Conservation (phyloP, 805 yeast genomes). For the Diddensiella santjacobensis region DNA sequence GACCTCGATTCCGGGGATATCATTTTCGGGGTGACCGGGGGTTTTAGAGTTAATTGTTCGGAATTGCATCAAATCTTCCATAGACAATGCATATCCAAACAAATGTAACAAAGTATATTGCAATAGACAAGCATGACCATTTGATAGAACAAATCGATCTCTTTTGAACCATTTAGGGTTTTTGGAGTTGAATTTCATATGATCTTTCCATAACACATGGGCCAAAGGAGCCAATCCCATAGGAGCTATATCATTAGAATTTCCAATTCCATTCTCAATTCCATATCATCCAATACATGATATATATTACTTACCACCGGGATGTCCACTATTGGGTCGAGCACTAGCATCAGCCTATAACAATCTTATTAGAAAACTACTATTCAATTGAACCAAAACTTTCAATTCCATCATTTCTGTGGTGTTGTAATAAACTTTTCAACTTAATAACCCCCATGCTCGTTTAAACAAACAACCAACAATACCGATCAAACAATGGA, state of each 20-base stretch:
- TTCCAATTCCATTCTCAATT: not conserved
- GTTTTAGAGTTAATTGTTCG: conserved; percentile 87
- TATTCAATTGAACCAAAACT: no score
- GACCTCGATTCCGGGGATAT: conserved; percentile 90
- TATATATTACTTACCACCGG: conserved; percentile 48
- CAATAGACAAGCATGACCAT: conserved; percentile 95
- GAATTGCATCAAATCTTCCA: conserved; percentile 86
- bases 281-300: not conserved
- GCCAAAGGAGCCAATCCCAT: conserved; percentile 97
- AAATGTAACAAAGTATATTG: conserved; percentile 81
- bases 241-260: conserved; percentile 60
- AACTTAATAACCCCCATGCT: no score
- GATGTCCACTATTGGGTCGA: conserved; percentile 94
- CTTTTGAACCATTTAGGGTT: conserved; percentile 91
- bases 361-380: no score
- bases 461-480: no score
- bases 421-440: no score
- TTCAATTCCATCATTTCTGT: no score
- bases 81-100: conserved; percentile 72
- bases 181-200: conserved; percentile 82
- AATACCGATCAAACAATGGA: no score
- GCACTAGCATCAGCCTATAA: conserved; percentile 72
- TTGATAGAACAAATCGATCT: conserved; percentile 91
- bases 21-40: conserved; percentile 97
- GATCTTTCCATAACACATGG: conserved; percentile 71